Percentiles rank a stretch among this genome's conserved stretches.
Conservation (phyloP, 306 rosid genomes). For the Medicago ruthenica region DNA sequence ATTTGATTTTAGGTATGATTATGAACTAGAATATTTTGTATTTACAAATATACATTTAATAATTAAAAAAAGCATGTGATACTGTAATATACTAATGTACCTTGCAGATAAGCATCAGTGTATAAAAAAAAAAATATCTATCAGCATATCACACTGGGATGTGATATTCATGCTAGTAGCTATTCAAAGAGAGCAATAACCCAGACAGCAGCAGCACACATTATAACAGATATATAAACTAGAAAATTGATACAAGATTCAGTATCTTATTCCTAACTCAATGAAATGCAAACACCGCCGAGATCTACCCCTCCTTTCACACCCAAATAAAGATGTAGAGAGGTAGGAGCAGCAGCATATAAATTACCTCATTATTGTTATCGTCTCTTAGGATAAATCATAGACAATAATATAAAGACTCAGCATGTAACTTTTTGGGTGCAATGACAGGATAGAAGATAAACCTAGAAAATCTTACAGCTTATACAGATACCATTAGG, state of each 20-base stretch:
- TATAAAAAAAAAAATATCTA: background rate
- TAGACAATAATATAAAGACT: background rate
- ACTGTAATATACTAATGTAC: background rate
- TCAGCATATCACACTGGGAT: slow-evolving; percentile 7
- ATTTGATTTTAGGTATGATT: background rate
- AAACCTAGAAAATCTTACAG: slow-evolving; percentile 16
- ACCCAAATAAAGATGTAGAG: background rate
- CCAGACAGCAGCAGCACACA: background rate
- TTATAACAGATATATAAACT: background rate
- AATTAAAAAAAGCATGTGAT: background rate
- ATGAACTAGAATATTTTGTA: background rate
- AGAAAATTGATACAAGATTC: background rate
- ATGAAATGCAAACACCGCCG: slow-evolving; percentile 35
- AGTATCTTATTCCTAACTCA: slow-evolving; percentile 11
- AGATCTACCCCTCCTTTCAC: slow-evolving; percentile 20
- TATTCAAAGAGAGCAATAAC: slow-evolving; percentile 19
- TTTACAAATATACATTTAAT: too few species aligned
- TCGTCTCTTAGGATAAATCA: slow-evolving; percentile 19
- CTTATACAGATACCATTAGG: slow-evolving; percentile 15
- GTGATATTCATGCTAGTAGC: background rate
- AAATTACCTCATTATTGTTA: slow-evolving; percentile 11
- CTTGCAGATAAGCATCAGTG: background rate
- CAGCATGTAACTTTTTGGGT: background rate
- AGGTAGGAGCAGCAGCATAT: slow-evolving; percentile 5
- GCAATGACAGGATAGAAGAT: slow-evolving; percentile 16